Percentiles rank a stretch among this genome's conserved stretches.
Evolutionary conservation across 2,329 filamentous ascomycete genomes (phyloP).

Genomic region (Botryotinia narcissicola): DNA sequence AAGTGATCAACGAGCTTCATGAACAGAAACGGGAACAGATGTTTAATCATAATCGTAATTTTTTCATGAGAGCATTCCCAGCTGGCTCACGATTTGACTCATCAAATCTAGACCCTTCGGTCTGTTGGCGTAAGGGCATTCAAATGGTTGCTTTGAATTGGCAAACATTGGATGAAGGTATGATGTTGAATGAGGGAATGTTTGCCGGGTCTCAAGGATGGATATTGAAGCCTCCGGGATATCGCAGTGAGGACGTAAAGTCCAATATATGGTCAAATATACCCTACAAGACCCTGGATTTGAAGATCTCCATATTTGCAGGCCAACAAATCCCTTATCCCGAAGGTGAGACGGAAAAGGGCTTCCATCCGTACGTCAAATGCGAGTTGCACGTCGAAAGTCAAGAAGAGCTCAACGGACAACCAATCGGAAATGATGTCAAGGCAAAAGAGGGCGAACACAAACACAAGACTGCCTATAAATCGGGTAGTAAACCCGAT

Average conservation of each 20-base stretch:
- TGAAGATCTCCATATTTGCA: slow-evolving; percentile 71
- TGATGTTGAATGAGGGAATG: slow-evolving; percentile 96
- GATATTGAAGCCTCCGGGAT: slow-evolving; percentile 79
- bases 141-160: slow-evolving; percentile 93
- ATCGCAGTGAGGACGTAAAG: slow-evolving; percentile 47
- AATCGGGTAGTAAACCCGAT: slow-evolving; percentile 60
- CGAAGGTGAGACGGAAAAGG: slow-evolving; percentile 45
- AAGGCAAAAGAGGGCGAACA: slow-evolving; percentile 55
- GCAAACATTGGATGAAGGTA: slow-evolving; percentile 86
- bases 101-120: slow-evolving; percentile 80
- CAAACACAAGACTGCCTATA: slow-evolving; percentile 57
- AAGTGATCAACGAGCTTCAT: slow-evolving; percentile 61
- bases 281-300: slow-evolving; percentile 55
- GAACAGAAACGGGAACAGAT: slow-evolving; percentile 54
- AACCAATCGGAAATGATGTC: slow-evolving; percentile 44
- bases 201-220: slow-evolving; percentile 79
- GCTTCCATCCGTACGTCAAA: slow-evolving; percentile 72
- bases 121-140: slow-evolving; percentile 85
- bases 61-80: slow-evolving; percentile 85
- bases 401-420: slow-evolving; percentile 39
- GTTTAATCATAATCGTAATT: slow-evolving; percentile 78
- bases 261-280: slow-evolving; percentile 35
- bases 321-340: slow-evolving; percentile 74
- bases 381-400: slow-evolving; percentile 79
- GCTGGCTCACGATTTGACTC: slow-evolving; percentile 78